These are phyloP conservation scores for Neurospora sublineolata DNA, from an alignment of 495 filamentous ascomycete genomes.

Conservation along the genomic window DNA sequence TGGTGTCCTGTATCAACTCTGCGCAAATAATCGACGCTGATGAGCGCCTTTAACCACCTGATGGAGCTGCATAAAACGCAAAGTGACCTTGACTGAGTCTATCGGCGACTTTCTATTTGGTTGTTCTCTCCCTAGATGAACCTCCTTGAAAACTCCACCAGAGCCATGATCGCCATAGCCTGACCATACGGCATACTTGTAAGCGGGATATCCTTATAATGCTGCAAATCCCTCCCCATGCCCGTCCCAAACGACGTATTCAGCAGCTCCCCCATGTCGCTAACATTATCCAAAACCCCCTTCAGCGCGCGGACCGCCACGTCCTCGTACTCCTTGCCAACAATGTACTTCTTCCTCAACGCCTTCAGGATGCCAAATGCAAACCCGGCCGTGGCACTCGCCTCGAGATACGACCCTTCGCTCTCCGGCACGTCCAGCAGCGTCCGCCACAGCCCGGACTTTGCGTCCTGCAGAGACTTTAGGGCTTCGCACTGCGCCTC, in stretches of 20 bases:
- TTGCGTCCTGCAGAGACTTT: slow-evolving; percentile 35
- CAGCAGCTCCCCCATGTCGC: slow-evolving; percentile 49
- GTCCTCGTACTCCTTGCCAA: slow-evolving; percentile 27
- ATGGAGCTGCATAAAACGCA: not conserved
- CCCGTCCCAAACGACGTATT: slow-evolving; percentile 64
- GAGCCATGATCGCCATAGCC: slow-evolving; percentile 63
- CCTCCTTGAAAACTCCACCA: slow-evolving; percentile 52
- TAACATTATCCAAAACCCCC: slow-evolving; percentile 49
- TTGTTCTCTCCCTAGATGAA: slow-evolving; percentile 27
- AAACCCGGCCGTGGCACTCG: slow-evolving; percentile 64
- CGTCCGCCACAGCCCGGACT: slow-evolving; percentile 54
- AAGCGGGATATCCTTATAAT: slow-evolving; percentile 56
- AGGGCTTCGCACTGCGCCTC: slow-evolving; percentile 53
- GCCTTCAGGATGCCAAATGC: slow-evolving; percentile 66
- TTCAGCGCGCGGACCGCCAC: slow-evolving; percentile 47
- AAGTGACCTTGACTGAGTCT: not conserved
- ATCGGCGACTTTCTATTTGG: not conserved
- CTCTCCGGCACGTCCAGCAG: slow-evolving; percentile 47
- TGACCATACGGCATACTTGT: slow-evolving; percentile 73
- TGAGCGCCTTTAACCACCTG: not conserved
- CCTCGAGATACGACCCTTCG: slow-evolving; percentile 54
- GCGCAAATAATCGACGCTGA: not conserved
- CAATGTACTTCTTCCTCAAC: slow-evolving; percentile 53
- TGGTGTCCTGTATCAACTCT: not conserved
- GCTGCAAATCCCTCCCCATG: slow-evolving; percentile 54